Evolutionary conservation across 768 basidiomycete genomes (phyloP), one percentile per base, ranked within the genome.

Genomic region (Boletus vinaceobasis): DNA sequence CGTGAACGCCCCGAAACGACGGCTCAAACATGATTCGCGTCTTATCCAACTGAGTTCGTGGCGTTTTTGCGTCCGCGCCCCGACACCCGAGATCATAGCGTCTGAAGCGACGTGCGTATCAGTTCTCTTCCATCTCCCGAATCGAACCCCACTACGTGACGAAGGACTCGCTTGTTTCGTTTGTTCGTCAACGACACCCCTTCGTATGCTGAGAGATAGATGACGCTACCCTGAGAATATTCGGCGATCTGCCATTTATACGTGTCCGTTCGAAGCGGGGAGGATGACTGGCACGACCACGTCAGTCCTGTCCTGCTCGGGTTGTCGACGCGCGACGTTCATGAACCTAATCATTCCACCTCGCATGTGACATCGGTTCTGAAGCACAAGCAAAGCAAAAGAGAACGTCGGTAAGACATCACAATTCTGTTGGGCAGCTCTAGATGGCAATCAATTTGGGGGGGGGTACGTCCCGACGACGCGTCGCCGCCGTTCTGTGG

Each of bases 1-100:
- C 38, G 46, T 45, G 47, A 54, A 35, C 33, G 23, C 11, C n/a
- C 33, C 19, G 31, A 45, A 31, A 29, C n/a, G 17, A 31, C 37
- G 19, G 39, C 40, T 27, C 47, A 48, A 43, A 36, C 46, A 1
- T 48, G 58, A 36, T 37, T 60, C 36, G 45, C 45, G 49, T 23
- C 23, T 7, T 7, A 2, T 49, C 48, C 2, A 37, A 49, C 36
- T n/a, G 46, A 45, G 9, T 53, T 35, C 35, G 19, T 23, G 32
- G 43, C 29, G 36, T 23, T 37, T 14, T 31, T 14, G 26, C 26
- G 21, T 38, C 13, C 14, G 19, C 26, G 31, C 23, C 13, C 17
- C 23, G 47, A 33, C 27, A 42, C 35, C 17, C 46, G 46, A 47
- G 21, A 35, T 47, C 33, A 42, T 31, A 9, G 32, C 50, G 7